Conservation (phyloP, 1,284 basidiomycete genomes). For the Xerocomus nothofagi region DNA sequence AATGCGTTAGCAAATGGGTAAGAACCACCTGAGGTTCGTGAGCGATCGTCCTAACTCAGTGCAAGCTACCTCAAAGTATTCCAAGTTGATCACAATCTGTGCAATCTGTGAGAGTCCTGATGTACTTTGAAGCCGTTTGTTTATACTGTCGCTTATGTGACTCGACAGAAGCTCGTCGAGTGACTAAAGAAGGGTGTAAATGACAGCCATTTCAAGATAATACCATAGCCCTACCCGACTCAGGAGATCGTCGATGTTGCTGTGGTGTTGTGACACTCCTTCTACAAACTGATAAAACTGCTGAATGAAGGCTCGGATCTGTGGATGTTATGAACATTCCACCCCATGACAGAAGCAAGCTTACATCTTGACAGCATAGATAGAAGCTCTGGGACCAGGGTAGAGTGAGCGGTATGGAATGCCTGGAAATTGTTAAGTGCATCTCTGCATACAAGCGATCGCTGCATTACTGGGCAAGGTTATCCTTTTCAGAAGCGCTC, state of each 20-base stretch:
- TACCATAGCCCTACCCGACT: conserved; percentile 65
- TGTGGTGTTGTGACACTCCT: conserved; percentile 87
- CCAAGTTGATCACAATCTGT: conserved; percentile 91
- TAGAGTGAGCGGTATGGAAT: conserved; percentile 71
- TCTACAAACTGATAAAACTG: conserved; percentile 98
- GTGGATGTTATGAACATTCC: conserved; percentile 3
- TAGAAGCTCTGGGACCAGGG: conserved; percentile 98
- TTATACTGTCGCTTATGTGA: conserved; percentile 81
- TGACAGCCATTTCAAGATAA: background rate
- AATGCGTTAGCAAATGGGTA: conserved; percentile 12
- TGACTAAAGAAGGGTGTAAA: conserved; percentile 53
- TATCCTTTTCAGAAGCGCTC: conserved; percentile 62
- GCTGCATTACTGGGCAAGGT: conserved; percentile 57
- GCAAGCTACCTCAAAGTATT: conserved; percentile 89
- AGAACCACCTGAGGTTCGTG: conserved; percentile 68
- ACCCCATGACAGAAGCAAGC: conserved; percentile 21
- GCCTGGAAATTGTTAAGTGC: conserved; percentile 43
- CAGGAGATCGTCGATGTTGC: conserved; percentile 90
- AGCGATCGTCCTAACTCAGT: conserved; percentile 85
- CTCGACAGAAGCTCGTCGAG: conserved; percentile 83
- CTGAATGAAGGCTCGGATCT: conserved; percentile 91
- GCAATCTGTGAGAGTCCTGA: conserved; percentile 91
- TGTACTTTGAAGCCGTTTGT: conserved; percentile 67
- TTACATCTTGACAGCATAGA: conserved; percentile 89
- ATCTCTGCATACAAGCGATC: background rate